Percentiles rank a stretch among this genome's conserved stretches.
These are phyloP conservation scores for Orychophragmus violaceus DNA, from an alignment of 345 rosid genomes.

Conservation along the genomic window DNA sequence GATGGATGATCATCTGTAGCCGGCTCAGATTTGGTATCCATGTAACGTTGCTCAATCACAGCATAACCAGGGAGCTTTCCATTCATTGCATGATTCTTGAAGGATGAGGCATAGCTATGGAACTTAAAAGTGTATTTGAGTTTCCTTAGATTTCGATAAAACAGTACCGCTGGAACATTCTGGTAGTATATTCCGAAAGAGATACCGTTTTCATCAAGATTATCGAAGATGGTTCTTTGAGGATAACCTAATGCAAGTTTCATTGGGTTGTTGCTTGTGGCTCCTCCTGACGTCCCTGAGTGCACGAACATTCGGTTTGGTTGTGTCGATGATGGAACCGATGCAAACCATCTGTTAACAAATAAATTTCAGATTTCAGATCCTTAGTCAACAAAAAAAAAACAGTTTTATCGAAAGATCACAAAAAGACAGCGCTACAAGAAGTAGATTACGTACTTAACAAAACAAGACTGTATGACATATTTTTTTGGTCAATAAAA, in stretches of 20 bases:
- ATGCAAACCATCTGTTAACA: conserved; percentile 68
- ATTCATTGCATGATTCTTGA: conserved; percentile 44
- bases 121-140: conserved; percentile 51
- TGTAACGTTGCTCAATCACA: conserved; percentile 86
- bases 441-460: background rate
- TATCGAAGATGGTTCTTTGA: conserved; percentile 76
- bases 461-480: background rate
- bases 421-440: background rate
- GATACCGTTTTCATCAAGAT: conserved; percentile 43
- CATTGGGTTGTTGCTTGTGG: conserved; percentile 70
- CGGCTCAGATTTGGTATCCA: conserved; percentile 44
- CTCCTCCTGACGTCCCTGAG: conserved; percentile 70
- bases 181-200: conserved; percentile 80
- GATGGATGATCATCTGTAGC: conserved; percentile 92
- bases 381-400: too few species aligned
- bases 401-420: too few species aligned
- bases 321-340: conserved; percentile 83
- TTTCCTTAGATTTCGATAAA: conserved; percentile 66
- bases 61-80: conserved; percentile 67
- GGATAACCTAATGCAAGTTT: conserved; percentile 63
- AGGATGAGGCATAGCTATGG: conserved; percentile 40
- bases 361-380: background rate
- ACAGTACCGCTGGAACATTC: conserved; percentile 75
- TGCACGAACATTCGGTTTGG: conserved; percentile 81
- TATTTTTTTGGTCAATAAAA: too few species aligned